Conservation (phyloP, 2,329 filamentous ascomycete genomes). For the Xylariaceae sp. region DNA sequence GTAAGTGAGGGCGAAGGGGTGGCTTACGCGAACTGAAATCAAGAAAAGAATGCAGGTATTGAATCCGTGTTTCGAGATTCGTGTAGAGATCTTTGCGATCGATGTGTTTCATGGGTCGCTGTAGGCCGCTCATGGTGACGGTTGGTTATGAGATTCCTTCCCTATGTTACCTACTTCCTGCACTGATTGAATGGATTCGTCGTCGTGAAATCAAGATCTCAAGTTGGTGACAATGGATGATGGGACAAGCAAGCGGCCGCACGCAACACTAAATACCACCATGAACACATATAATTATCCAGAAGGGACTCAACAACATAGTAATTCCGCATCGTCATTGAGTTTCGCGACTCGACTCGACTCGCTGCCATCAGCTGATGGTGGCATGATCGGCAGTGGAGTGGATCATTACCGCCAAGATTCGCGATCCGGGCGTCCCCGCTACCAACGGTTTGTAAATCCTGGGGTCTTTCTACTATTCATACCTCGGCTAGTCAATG, state of each 20-base stretch:
- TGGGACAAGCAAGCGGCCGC: not conserved
- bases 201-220: too few relatives aligned
- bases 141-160: not conserved
- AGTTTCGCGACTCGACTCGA: too few relatives aligned
- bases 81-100: slow-evolving; percentile 68
- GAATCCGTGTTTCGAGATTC: slow-evolving; percentile 61
- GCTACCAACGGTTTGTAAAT: too few relatives aligned
- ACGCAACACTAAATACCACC: not conserved
- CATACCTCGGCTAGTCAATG: too few relatives aligned
- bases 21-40: slow-evolving; percentile 65
- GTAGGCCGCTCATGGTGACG: slow-evolving; percentile 21
- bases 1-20: too few relatives aligned
- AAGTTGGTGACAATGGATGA: too few relatives aligned
- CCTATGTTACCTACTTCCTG: too few relatives aligned
- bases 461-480: too few relatives aligned
- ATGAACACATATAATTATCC: too few relatives aligned
- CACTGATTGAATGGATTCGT: too few relatives aligned
- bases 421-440: too few relatives aligned
- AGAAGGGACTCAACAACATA: too few relatives aligned
- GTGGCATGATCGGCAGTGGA: slow-evolving; percentile 14
- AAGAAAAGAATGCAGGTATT: slow-evolving; percentile 69
- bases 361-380: slow-evolving; percentile 14
- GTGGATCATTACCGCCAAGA: not conserved
- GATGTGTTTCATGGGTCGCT: slow-evolving; percentile 50
- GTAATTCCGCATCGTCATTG: not conserved